A percentile compares a stretch with the other conserved stretches of the same genome.
Evolutionary conservation across 371 early-diverging fungal genomes (phyloP).

Genomic region (Rhizomucor miehei): DNA sequence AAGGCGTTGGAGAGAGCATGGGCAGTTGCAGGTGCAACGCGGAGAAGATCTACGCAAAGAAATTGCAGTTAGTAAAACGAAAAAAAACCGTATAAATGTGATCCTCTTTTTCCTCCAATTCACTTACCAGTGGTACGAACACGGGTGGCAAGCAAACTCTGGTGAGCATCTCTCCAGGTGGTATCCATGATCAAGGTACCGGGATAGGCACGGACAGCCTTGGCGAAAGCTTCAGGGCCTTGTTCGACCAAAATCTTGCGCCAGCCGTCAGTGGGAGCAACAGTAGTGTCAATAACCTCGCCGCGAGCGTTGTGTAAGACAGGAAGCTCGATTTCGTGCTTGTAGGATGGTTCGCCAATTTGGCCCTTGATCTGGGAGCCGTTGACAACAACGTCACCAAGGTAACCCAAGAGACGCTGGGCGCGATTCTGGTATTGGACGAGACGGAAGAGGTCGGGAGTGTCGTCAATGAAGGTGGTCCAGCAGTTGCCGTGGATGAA

Average conservation of each 20-base stretch:
- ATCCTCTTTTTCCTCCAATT: too few relatives aligned
- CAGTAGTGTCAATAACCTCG: constrained; percentile 41
- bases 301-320: constrained; percentile 43
- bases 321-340: constrained; percentile 64
- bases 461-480: constrained; percentile 98
- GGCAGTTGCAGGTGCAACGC: constrained; percentile 84
- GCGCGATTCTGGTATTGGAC: constrained; percentile 82
- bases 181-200: constrained; percentile 92
- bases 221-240: constrained; percentile 88
- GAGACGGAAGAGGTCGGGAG: constrained; percentile 81
- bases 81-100: too few relatives aligned
- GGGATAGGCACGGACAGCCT: constrained; percentile 83
- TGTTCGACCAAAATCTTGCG: constrained; percentile 78
- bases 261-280: constrained; percentile 80
- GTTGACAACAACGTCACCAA: constrained; percentile 91
- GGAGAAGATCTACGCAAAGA: constrained; percentile 50
- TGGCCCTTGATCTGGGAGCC: constrained; percentile 92
- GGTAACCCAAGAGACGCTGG: constrained; percentile 81
- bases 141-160: constrained; percentile 90
- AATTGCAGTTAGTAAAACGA: constrained; percentile 3
- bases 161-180: constrained; percentile 96
- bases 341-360: constrained; percentile 61
- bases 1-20: constrained; percentile 86
- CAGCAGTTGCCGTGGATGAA: constrained; percentile 80
- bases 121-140: constrained; percentile 83